Conservation (phyloP, 805 yeast genomes). For the Ogataea henricii region DNA sequence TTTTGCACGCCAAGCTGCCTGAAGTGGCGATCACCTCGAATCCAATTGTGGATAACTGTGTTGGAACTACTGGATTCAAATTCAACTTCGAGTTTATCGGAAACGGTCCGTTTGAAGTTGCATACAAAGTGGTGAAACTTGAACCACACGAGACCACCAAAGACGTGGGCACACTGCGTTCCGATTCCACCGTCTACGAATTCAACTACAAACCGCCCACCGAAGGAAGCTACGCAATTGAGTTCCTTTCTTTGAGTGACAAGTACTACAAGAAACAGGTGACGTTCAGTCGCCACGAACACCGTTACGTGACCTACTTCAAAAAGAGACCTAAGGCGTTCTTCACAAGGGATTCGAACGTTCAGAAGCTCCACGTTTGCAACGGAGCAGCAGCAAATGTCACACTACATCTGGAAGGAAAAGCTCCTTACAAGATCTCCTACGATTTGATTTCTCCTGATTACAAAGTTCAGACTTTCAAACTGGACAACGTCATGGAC, state of each 20-base stretch:
- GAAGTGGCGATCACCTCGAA: constrained; percentile 48
- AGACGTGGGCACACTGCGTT: constrained; percentile 33
- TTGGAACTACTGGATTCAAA: constrained; percentile 82
- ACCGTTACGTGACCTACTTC: constrained; percentile 68
- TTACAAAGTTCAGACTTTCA: constrained; percentile 44
- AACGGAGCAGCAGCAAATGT: constrained; percentile 40
- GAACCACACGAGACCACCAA: constrained; percentile 38
- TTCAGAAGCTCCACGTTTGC: constrained; percentile 30
- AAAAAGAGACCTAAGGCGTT: constrained; percentile 65
- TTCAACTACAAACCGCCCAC: constrained; percentile 73
- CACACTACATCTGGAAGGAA: constrained; percentile 70
- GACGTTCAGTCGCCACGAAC: constrained; percentile 39
- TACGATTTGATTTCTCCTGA: constrained; percentile 69
- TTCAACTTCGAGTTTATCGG: constrained; percentile 76
- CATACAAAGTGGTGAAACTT: constrained; percentile 59
- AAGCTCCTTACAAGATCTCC: constrained; percentile 70
- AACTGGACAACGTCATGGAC: constrained; percentile 41
- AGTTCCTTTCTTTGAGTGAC: constrained; percentile 66
- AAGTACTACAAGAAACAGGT: constrained; percentile 49
- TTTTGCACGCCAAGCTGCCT: constrained; percentile 44
- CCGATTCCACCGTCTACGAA: constrained; percentile 36
- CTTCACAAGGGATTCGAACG: constrained; percentile 29
- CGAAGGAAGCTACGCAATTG: constrained; percentile 81
- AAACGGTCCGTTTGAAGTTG: constrained; percentile 76
- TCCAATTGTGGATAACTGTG: constrained; percentile 81